Evolutionary conservation across 768 basidiomycete genomes (phyloP), one percentile per base, ranked within the genome.

Genomic region (Tricholoma matsutake): DNA sequence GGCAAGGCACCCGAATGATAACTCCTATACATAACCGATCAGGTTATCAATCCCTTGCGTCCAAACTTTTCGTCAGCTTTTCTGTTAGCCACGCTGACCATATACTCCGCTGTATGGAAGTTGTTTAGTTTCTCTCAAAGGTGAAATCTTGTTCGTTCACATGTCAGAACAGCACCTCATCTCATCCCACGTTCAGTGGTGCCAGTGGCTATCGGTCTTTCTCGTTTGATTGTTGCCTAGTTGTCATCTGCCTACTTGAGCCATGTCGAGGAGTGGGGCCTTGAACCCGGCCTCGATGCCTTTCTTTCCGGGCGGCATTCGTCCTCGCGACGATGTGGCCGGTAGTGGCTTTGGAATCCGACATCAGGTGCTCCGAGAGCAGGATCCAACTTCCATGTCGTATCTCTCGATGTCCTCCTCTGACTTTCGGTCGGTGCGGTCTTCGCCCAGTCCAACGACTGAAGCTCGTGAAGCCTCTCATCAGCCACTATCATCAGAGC

Each of bases 271-370:
- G 81, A 89, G 86, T 68, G 87, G 84, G 68, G 81, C 88, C 61
- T 78, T 92, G 67, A 92, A 92, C 74, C 90, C 91, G 64, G 81
- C 89, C 63, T 93, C 91, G 61, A 86, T 86, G 72, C 91, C 91
- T 55, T 93, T 93, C 82, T 91, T 91, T 72, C 91, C 91, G 63
- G 88, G 88, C 58, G 82, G 79, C 68, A 70, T 84, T 66, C 85
- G 86, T 64, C 69, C 78, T 65, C 77, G 70, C 67, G 86, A 86
- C 59, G 85, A 87, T 61, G 86, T 87, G 57, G 77, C 75, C 53
- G 69, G 72, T 54, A 73, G 71, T 67, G 76, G 75, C 61, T 72
- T 84, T 47, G 75, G 75, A 58, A 82, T 83, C 67, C 72, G 73
- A 54, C 80, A 79, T 71, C 78, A 79, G 65, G 71, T 76, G 62